phyloP scores from a whole-genome alignment of 352 stramenopile species.

The Thalassiosira sp. region DNA sequence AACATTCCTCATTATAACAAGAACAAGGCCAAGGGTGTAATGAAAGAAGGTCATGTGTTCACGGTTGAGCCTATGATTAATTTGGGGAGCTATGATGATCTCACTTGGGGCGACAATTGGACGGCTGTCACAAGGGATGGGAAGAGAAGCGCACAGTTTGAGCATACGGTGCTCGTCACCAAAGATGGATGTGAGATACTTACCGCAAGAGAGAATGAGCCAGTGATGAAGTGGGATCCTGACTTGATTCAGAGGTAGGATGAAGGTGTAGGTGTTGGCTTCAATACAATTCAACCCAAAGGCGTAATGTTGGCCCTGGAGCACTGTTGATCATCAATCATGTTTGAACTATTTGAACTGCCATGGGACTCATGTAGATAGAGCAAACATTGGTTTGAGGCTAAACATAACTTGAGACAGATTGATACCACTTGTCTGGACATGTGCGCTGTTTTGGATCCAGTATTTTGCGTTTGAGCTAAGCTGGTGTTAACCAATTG shows the following conservation, averaged over 20 bases:
- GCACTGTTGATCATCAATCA: too few relatives aligned
- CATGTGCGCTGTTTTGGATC: too few relatives aligned
- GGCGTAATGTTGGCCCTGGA: too few relatives aligned
- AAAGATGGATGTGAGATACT: conserved; percentile 96
- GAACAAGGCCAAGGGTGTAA: conserved; percentile 96
- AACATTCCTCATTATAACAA: conserved; percentile 98
- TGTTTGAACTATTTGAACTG: too few relatives aligned
- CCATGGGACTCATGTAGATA: too few relatives aligned
- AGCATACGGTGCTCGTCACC: conserved; percentile 99
- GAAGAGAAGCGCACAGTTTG: conserved; percentile 93
- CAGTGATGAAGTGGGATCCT: conserved; percentile 80
- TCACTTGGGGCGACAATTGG: conserved; percentile 97
- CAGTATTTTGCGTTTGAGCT: too few relatives aligned
- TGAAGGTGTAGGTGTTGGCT: neutral
- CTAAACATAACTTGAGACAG: too few relatives aligned
- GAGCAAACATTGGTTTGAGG: too few relatives aligned
- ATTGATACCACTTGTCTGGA: too few relatives aligned
- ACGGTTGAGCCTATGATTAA: conserved; percentile 99
- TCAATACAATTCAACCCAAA: neutral
- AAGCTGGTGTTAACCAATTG: too few relatives aligned
- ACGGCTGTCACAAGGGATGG: conserved; percentile 95
- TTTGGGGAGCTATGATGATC: conserved; percentile 87
- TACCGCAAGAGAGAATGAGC: conserved; percentile 85
- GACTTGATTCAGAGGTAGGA: conserved; percentile 59
- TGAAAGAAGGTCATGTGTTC: conserved; percentile 97